Percentiles rank a stretch among this genome's conserved stretches.
These are phyloP conservation scores for Eremochloa ophiuroides DNA, from an alignment of 176 grass and related monocot genomes.

Conservation along the genomic window DNA sequence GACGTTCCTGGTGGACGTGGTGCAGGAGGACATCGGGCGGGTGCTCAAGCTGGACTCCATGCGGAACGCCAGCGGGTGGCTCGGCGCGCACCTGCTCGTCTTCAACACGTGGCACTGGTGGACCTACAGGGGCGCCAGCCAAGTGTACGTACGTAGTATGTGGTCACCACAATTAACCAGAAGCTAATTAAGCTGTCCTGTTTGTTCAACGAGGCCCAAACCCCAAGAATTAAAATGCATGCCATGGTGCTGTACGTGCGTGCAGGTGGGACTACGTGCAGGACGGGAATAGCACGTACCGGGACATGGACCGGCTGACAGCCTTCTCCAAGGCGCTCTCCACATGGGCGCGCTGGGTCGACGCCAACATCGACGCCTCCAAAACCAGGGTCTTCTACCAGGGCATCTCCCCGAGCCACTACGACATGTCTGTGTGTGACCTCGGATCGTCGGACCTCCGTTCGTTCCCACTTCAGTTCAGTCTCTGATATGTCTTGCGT, in stretches of 20 bases:
- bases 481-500: no score
- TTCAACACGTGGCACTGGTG: constrained; percentile 76
- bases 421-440: constrained; percentile 20
- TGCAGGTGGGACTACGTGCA: constrained; percentile 58
- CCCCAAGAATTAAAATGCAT: no score
- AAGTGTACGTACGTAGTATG: no score
- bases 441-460: no score
- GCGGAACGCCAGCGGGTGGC: constrained; percentile 19
- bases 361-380: constrained; percentile 34
- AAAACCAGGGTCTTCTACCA: constrained; percentile 55
- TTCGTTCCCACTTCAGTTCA: no score
- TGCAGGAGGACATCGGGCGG: constrained; percentile 22
- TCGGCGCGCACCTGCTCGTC: constrained; percentile 47
- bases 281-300: constrained; percentile 24
- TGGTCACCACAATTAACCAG: background rate
- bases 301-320: constrained; percentile 45
- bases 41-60: constrained; percentile 52
- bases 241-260: background rate
- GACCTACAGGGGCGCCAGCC: constrained; percentile 43
- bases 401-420: constrained; percentile 64
- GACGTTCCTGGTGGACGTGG: constrained; percentile 51
- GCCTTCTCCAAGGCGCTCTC: constrained; percentile 55
- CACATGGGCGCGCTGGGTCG: constrained; percentile 52
- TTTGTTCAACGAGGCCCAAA: background rate
- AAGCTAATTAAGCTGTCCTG: background rate